Percentiles rank a stretch among this genome's conserved stretches.
These are phyloP conservation scores for Lactarius psammicola DNA, from an alignment of 768 basidiomycete species.

Conservation along the genomic window DNA sequence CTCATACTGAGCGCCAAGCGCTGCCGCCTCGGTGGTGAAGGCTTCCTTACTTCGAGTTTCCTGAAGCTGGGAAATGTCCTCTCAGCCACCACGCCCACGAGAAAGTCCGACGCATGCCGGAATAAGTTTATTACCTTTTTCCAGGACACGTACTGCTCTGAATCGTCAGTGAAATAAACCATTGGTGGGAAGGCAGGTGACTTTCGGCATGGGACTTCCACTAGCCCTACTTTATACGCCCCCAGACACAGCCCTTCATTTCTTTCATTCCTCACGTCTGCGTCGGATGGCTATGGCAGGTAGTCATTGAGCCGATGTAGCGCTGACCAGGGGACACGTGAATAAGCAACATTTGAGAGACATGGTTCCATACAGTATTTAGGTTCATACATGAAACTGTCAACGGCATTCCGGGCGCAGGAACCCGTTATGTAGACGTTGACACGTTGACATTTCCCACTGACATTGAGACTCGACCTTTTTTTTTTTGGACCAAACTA, in stretches of 20 bases:
- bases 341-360: background rate
- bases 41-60: conserved; percentile 1
- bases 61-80: conserved; percentile 9
- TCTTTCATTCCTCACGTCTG: background rate
- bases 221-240: background rate
- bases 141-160: conserved; percentile 18
- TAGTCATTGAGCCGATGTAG: background rate
- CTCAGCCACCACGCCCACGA: background rate
- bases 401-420: background rate
- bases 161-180: conserved; percentile 18
- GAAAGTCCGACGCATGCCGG: too few relatives aligned
- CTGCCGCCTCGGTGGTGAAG: conserved; percentile 14
- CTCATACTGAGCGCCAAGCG: conserved; percentile 17
- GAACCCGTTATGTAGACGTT: too few relatives aligned
- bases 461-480: too few relatives aligned
- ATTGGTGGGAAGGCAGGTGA: background rate
- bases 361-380: background rate
- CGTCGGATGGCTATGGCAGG: background rate
- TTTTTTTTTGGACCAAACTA: too few relatives aligned
- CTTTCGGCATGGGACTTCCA: background rate
- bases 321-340: background rate
- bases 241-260: background rate
- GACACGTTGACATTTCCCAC: too few relatives aligned
- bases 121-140: conserved; percentile 3
- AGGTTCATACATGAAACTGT: background rate